phyloP scores from a whole-genome alignment of 495 filamentous ascomycete species.

The Penicillium arizonense region DNA sequence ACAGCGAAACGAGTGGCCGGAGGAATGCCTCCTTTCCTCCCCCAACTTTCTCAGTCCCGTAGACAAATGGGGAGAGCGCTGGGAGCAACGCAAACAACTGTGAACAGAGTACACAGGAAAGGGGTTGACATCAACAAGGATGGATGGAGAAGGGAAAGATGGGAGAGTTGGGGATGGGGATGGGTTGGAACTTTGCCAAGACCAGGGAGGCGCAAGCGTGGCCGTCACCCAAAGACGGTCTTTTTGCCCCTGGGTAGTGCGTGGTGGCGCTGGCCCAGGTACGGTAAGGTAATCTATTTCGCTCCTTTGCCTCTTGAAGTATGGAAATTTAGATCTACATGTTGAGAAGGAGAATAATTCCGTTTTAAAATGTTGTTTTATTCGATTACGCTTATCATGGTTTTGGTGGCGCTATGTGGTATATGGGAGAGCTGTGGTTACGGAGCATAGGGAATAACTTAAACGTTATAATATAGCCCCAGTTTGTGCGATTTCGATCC shows the following conservation, averaged over 20 bases:
- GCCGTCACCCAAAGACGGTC: slow-evolving; percentile 27
- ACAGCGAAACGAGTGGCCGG: slow-evolving; percentile 48
- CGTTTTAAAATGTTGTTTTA: no score
- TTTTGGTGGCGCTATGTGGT: no score
- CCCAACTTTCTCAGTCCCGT: slow-evolving; percentile 35
- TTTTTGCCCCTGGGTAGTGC: slow-evolving; percentile 7
- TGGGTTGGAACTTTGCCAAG: slow-evolving; percentile 40
- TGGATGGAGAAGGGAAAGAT: slow-evolving; percentile 14
- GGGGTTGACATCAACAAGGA: slow-evolving; percentile 12
- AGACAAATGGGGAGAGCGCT: slow-evolving; percentile 24
- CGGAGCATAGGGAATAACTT: no score
- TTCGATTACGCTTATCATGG: no score
- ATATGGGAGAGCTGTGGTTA: no score
- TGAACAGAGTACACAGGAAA: slow-evolving; percentile 27
- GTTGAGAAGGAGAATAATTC: no score
- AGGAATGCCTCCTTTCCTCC: slow-evolving; percentile 49
- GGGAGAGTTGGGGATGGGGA: slow-evolving; percentile 34
- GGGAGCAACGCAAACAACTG: slow-evolving; percentile 32
- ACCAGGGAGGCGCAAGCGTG: slow-evolving; percentile 42
- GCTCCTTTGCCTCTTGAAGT: no score
- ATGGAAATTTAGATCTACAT: no score
- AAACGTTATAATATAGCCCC: background rate
- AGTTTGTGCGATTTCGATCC: slow-evolving; percentile 3
- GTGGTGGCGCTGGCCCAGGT: background rate
- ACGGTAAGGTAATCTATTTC: slow-evolving; percentile 1